These are phyloP conservation scores for Rhodomyrtus tomentosa DNA, from an alignment of 345 rosid genomes.

Conservation along the genomic window DNA sequence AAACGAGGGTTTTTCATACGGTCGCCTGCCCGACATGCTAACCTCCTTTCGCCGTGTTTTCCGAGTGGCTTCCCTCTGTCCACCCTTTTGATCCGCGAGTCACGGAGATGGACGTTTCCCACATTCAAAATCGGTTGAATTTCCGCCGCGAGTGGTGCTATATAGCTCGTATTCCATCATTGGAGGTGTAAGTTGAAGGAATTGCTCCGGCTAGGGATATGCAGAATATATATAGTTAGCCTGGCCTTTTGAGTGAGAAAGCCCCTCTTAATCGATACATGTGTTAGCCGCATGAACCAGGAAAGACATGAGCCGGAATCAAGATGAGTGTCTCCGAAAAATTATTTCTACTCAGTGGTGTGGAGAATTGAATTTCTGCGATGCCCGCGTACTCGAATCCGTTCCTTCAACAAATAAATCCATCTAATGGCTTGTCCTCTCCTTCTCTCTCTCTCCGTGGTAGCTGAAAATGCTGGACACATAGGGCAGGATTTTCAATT, in stretches of 20 bases:
- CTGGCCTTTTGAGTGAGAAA: background rate
- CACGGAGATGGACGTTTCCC: background rate
- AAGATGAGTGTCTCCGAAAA: background rate
- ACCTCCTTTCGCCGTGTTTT: background rate
- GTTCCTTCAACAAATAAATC: background rate
- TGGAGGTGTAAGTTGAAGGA: too few relatives aligned
- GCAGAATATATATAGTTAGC: background rate
- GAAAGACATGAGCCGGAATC: background rate
- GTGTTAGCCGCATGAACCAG: background rate
- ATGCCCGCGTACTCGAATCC: background rate
- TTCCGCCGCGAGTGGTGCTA: background rate
- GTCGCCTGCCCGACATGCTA: fast-evolving
- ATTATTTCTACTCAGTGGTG: background rate
- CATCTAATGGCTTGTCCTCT: background rate
- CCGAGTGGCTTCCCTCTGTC: background rate
- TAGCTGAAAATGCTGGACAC: background rate
- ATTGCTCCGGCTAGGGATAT: background rate
- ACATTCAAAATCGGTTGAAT: background rate
- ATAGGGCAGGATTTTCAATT: background rate
- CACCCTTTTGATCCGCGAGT: background rate
- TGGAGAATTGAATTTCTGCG: background rate
- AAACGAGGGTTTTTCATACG: background rate
- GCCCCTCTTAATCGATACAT: background rate
- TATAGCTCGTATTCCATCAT: background rate
- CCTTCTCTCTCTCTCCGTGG: background rate